Base-by-base conservation (phyloP, 2,329 filamentous ascomycete genomes). In the Acephala macrosclerotiorum region DNA sequence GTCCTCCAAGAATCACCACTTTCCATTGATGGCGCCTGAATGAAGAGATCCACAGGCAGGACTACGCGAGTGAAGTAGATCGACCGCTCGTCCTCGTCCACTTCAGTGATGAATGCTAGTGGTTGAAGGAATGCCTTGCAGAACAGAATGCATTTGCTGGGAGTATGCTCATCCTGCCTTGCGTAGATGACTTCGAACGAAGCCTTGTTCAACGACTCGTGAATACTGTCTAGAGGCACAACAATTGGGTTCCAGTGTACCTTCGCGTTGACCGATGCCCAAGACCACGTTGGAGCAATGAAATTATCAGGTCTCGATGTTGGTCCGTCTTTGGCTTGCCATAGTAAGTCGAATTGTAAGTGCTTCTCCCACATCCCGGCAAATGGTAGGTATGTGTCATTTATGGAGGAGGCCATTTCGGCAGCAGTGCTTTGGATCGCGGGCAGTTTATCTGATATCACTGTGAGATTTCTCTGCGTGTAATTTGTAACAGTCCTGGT, bases 241-340 rank as follows among this genome's bases (percentile, higher is more conserved):
- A 20, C 9, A 2, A 12, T 14, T 16, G 25, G 16, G 12, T 58
- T 29, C 61, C 61, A 63, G 33, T 35, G 22, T 25, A 63, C 16
- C 3, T 25, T 35, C 9, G 29, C 40, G 14, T 64, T 57, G 8
- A 60, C 18, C 5, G 59, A 60, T 9, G 60, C 66, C 66, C 66
- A 68, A 26, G 66, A 68, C 63, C 66, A 68, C 29, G 55, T 62
- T 47, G 63, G 60, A 16, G 66, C 66, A 6, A 63, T 40, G 45
- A 60, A 66, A 20, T 45, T 25, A 22, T 63, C 55, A 8, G 56
- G 60, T 40, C 53, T 49, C 25, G 42, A 33, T n/a, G 40, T 18
- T 36, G 45, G 49, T 26, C 59, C 16, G 45, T 53, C 47, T 47
- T 14, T 45, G 1, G 53, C 58, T 53, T 53, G 59, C 64, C 64